phyloP scores from a whole-genome alignment of 2,329 filamentous ascomycete species.

The Periconia sp. region DNA sequence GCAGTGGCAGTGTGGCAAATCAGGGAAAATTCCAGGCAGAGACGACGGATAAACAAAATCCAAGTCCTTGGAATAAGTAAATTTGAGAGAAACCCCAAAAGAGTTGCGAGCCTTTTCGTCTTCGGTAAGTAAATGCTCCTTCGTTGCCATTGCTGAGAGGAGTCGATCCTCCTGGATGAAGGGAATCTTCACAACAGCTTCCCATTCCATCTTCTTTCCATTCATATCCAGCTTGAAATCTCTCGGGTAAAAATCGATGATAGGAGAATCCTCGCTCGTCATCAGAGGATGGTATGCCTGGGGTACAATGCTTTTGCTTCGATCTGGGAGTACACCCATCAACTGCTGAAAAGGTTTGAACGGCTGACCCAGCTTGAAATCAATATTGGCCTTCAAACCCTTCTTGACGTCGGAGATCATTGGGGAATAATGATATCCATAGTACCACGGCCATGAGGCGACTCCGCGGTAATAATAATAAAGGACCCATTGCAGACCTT shows the following conservation, averaged over 20 bases:
- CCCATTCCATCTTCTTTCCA: conserved; percentile 99
- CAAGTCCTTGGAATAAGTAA: conserved; percentile 76
- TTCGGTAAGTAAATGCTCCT: conserved; percentile 73
- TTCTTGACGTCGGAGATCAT: conserved; percentile 95
- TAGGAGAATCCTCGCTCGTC: conserved; percentile 86
- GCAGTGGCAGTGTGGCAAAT: conserved; percentile 83
- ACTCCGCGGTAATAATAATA: conserved; percentile 98
- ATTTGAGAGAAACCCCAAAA: conserved; percentile 91
- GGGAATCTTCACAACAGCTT: conserved; percentile 97
- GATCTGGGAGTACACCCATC: conserved; percentile 96
- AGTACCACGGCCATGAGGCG: conserved; percentile 98
- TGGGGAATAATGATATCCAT: conserved; percentile 93
- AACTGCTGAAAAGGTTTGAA: conserved; percentile 95
- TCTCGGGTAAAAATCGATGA: conserved; percentile 95
- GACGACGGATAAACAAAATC: conserved; percentile 87
- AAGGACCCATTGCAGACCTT: conserved; percentile 96
- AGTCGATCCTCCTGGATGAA: conserved; percentile 94
- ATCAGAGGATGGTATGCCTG: conserved; percentile 85
- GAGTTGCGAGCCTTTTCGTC: conserved; percentile 83
- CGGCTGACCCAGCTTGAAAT: conserved; percentile 92
- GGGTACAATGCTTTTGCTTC: conserved; percentile 96
- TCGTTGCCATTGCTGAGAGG: conserved; percentile 80
- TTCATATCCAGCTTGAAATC: conserved; percentile 99
- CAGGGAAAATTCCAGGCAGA: conserved; percentile 84
- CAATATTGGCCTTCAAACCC: conserved; percentile 81